A percentile compares a stretch with the other conserved stretches of the same genome.
Conservation (phyloP, 2,329 filamentous ascomycete species). For the Chrysoporthe cubensis region DNA sequence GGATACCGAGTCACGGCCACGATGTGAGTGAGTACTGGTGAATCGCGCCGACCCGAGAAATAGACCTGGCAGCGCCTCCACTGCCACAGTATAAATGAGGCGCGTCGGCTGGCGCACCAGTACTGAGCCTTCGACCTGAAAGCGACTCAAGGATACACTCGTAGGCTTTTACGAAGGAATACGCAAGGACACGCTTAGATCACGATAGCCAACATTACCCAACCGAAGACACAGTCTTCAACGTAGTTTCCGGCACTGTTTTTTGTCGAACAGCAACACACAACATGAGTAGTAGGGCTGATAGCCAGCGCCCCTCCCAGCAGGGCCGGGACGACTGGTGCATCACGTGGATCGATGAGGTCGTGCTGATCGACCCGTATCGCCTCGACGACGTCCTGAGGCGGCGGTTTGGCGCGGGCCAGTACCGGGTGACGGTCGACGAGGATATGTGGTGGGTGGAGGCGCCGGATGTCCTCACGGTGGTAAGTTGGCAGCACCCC, state of each 20-base stretch:
- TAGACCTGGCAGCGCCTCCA: background rate
- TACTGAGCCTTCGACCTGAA: too few relatives aligned
- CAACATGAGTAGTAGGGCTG: background rate
- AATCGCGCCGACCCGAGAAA: background rate
- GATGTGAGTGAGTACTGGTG: background rate
- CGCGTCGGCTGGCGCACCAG: background rate
- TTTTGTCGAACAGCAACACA: background rate
- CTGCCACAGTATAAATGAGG: conserved; percentile 4
- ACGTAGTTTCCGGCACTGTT: background rate
- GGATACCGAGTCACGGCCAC: background rate
- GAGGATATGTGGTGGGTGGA: background rate
- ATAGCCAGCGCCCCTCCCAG: background rate
- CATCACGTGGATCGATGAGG: background rate
- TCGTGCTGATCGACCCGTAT: background rate
- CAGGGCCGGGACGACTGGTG: background rate
- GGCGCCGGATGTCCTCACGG: background rate
- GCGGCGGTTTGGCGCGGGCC: conserved; percentile 2
- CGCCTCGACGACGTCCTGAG: conserved; percentile 1
- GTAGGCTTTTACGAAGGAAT: background rate
- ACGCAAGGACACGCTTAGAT: background rate
- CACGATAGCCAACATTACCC: background rate
- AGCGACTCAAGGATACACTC: background rate
- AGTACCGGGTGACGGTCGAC: background rate
- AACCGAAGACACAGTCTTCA: background rate
- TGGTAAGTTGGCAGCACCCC: background rate